A percentile compares a stretch with the other conserved stretches of the same genome.
Conservation (phyloP, 768 basidiomycete genomes). For the Pholiota microspora region DNA sequence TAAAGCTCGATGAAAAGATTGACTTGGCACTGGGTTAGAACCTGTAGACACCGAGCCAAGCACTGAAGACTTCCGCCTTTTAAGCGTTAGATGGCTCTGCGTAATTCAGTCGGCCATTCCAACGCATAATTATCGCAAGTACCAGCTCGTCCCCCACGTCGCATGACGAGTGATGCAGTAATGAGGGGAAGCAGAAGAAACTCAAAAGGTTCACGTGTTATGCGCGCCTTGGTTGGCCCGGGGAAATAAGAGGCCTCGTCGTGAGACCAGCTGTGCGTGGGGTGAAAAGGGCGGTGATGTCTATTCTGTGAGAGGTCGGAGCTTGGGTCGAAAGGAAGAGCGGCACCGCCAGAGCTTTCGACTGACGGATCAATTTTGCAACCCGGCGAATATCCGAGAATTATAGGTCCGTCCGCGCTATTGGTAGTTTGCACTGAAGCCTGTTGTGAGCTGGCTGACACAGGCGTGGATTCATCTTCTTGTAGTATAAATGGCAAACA, state of each 20-base stretch:
- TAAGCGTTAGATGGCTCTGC: conserved; percentile 10
- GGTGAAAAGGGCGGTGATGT: neutral
- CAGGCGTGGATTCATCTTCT: neutral
- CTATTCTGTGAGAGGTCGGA: neutral
- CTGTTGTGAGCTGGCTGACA: neutral
- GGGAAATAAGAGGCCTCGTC: neutral
- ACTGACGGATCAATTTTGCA: neutral
- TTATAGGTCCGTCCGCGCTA: conserved; percentile 10
- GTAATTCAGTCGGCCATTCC: conserved; percentile 11
- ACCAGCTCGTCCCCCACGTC: conserved; percentile 3
- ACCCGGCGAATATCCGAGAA: conserved; percentile 21
- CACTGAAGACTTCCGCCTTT: conserved; percentile 12
- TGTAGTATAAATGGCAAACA: neutral
- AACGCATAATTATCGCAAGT: conserved; percentile 19
- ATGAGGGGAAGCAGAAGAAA: neutral
- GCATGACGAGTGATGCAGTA: conserved; percentile 12
- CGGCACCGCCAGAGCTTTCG: neutral
- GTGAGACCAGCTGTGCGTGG: neutral
- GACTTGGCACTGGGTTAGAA: conserved; percentile 11
- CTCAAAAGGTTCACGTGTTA: conserved; percentile 1
- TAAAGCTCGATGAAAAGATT: conserved; percentile 1
- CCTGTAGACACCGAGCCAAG: conserved; percentile 12
- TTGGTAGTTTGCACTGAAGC: neutral
- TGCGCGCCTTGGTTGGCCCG: conserved; percentile 7
- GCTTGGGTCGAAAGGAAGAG: neutral